Percentiles rank a stretch among this genome's conserved stretches.
phyloP scores from a whole-genome alignment of 1,284 basidiomycete genomes.

The Pyrrhoderma lamaoense region DNA sequence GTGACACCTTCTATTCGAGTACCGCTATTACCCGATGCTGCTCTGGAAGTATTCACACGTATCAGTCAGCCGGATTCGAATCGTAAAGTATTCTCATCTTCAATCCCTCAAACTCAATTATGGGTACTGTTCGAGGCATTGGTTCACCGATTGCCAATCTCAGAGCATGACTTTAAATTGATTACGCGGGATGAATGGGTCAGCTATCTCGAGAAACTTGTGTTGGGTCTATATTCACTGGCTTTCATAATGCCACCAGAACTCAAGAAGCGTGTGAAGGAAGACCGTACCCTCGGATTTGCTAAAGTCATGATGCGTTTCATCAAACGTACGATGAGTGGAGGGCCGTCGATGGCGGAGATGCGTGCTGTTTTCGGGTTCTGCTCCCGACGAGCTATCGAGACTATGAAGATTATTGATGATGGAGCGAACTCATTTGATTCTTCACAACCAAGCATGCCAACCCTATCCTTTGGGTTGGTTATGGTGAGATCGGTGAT shows the following conservation, averaged over 20 bases:
- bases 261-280: slow-evolving; percentile 65
- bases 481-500: slow-evolving; percentile 67
- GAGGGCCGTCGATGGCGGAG: slow-evolving; percentile 35
- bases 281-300: slow-evolving; percentile 50
- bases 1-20: slow-evolving; percentile 40
- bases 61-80: slow-evolving; percentile 75
- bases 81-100: slow-evolving; percentile 61
- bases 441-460: slow-evolving; percentile 41
- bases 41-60: slow-evolving; percentile 78
- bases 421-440: slow-evolving; percentile 72
- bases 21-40: slow-evolving; percentile 62
- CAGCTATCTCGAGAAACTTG: slow-evolving; percentile 71
- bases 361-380: slow-evolving; percentile 50
- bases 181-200: slow-evolving; percentile 64
- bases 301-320: slow-evolving; percentile 57
- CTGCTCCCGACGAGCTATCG: slow-evolving; percentile 70
- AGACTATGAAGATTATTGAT: slow-evolving; percentile 81
- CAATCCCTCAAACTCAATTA: slow-evolving; percentile 52
- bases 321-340: slow-evolving; percentile 48
- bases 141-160: slow-evolving; percentile 76
- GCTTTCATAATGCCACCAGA: slow-evolving; percentile 75
- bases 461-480: slow-evolving; percentile 69
- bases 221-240: slow-evolving; percentile 80
- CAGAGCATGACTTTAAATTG: slow-evolving; percentile 70
- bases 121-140: slow-evolving; percentile 63